Percentiles rank a stretch among this genome's conserved stretches.
Conservation (phyloP, 371 early-diverging fungal genomes). For the Catenaria anguillulae region DNA sequence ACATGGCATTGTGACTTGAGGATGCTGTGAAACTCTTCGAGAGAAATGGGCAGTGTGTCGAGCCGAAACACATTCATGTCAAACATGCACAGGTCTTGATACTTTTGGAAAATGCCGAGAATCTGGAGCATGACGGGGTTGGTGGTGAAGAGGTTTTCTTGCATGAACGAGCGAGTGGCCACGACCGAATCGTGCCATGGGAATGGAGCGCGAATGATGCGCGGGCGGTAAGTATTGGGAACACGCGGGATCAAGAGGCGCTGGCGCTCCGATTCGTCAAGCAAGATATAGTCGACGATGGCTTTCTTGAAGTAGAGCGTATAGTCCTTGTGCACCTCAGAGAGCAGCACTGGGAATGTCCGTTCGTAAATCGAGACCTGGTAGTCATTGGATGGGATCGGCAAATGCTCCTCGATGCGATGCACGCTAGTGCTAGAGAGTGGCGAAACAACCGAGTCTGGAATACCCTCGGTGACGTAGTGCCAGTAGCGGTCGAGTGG, state of each 20-base stretch:
- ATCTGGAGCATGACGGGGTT: slow-evolving; percentile 32
- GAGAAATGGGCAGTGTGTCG: slow-evolving; percentile 25
- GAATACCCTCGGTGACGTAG: slow-evolving; percentile 26
- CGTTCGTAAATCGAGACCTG: not conserved
- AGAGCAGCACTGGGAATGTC: slow-evolving; percentile 11
- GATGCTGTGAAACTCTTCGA: slow-evolving; percentile 30
- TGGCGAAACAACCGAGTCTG: slow-evolving; percentile 20
- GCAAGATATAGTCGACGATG: slow-evolving; percentile 35
- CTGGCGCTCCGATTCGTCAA: slow-evolving; percentile 26
- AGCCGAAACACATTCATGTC: slow-evolving; percentile 27
- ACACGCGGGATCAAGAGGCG: slow-evolving; percentile 27
- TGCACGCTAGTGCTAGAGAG: slow-evolving; percentile 15
- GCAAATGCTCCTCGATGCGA: slow-evolving; percentile 3
- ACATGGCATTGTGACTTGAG: slow-evolving; percentile 26
- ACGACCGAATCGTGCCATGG: slow-evolving; percentile 31
- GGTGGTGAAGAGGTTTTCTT: slow-evolving; percentile 26
- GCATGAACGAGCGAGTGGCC: slow-evolving; percentile 14
- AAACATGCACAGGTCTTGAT: slow-evolving; percentile 17
- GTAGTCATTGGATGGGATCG: not conserved
- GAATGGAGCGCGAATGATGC: slow-evolving; percentile 31
- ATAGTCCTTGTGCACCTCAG: slow-evolving; percentile 23
- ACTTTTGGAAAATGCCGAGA: slow-evolving; percentile 11
- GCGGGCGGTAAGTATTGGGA: slow-evolving; percentile 15
- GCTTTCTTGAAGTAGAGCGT: slow-evolving; percentile 22
- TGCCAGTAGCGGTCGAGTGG: slow-evolving; percentile 33